Percentiles rank a stretch among this genome's conserved stretches.
phyloP scores from a whole-genome alignment of 73 alveolate species.

The Uronychia setigera region DNA sequence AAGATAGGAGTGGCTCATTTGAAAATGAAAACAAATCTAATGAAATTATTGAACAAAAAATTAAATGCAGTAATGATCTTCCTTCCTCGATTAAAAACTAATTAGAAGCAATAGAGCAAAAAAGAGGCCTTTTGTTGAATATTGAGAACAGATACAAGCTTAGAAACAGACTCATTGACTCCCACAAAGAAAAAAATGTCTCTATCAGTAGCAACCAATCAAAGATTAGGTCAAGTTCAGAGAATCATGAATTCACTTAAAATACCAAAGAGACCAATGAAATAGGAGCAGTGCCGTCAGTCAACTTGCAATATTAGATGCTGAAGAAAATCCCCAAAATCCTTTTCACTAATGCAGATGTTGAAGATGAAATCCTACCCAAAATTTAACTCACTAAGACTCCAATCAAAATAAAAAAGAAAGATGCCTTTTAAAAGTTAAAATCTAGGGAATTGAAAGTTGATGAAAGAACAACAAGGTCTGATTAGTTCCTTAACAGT shows the following conservation, averaged over 20 bases:
- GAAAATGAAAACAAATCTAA: background rate
- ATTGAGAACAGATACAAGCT: background rate
- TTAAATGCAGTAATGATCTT: no score
- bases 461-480: no score
- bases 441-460: no score
- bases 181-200: no score
- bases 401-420: background rate
- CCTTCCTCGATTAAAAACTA: background rate
- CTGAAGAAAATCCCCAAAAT: background rate
- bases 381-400: background rate
- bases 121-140: background rate
- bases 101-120: background rate
- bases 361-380: background rate
- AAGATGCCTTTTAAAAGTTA: no score
- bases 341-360: background rate
- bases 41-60: background rate
- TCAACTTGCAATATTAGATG: background rate
- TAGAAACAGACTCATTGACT: background rate
- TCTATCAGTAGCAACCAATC: no score
- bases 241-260: background rate
- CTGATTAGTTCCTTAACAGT: no score
- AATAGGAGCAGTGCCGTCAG: background rate
- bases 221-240: no score
- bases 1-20: background rate
- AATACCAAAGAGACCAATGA: background rate